Percentiles rank a stretch among this genome's conserved stretches.
These are phyloP conservation scores for Groenewaldozyma sp. DNA, from an alignment of 1,139 yeast genomes.

Conservation along the genomic window DNA sequence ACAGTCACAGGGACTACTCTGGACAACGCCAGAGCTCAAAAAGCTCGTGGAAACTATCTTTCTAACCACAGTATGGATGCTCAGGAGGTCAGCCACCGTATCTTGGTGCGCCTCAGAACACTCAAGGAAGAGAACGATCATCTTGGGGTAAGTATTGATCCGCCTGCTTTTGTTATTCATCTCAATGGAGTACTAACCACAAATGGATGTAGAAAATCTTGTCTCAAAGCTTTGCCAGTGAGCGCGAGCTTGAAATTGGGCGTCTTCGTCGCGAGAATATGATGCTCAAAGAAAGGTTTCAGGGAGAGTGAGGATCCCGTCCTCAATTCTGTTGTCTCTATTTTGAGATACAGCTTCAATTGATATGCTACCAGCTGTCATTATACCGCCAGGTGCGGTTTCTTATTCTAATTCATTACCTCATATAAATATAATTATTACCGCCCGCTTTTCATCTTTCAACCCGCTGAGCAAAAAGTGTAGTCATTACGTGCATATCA, in stretches of 20 bases:
- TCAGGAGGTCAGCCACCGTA: constrained; percentile 68
- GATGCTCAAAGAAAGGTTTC: constrained; percentile 11
- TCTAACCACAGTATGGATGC: constrained; percentile 38
- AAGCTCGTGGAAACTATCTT: constrained; percentile 6
- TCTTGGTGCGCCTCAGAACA: constrained; percentile 52
- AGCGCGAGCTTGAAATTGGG: constrained; percentile 60
- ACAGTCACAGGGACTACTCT: constrained; percentile 24
- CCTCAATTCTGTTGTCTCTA: not conserved
- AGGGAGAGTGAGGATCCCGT: too few relatives aligned
- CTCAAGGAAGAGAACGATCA: constrained; percentile 64
- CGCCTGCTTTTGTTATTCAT: not conserved
- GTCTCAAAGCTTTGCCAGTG: constrained; percentile 63
- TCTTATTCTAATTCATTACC: not conserved
- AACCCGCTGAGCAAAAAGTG: too few relatives aligned
- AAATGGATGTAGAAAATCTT: constrained; percentile 45
- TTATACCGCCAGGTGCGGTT: not conserved
- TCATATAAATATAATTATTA: too few relatives aligned
- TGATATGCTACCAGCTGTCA: not conserved
- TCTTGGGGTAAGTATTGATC: constrained; percentile 34
- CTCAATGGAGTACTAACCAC: constrained; percentile 1
- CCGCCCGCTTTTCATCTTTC: too few relatives aligned
- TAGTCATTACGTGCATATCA: too few relatives aligned
- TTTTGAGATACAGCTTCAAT: not conserved
- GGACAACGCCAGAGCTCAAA: constrained; percentile 3
- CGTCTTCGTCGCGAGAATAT: constrained; percentile 43